Evolutionary conservation across 352 stramenopile genomes (phyloP), one percentile per base, ranked within the genome.

Genomic region (Pythium apleroticum): DNA sequence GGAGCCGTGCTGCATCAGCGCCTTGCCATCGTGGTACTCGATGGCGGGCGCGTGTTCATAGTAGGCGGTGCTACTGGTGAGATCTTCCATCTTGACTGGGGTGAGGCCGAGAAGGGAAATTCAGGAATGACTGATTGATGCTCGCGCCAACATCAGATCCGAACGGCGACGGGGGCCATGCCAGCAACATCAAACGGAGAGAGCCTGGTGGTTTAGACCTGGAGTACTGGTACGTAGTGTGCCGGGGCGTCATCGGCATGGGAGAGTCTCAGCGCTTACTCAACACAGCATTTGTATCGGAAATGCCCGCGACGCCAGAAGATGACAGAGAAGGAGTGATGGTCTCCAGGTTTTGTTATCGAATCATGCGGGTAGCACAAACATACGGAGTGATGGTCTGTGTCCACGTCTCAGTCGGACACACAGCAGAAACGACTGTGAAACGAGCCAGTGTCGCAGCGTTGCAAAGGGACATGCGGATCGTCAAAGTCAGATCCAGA

Each of bases 11-110:
- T 33, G 30, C 30, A 33, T 33, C 10, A 84, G 67, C 63, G 90
- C 88, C 20, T 85, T 75, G 35, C 85, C 82, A 22, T 11, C 17
- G 35, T 41, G 35, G 35, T 41, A 41, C 35, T 41, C 35, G 8
- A 41, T 41, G 6, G 35, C 35, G 6, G 35, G 35, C 8, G 35
- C 35, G 12, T 41, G 35, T 41, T 41, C 35, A 19, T 41, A 41
- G 35, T 41, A 41, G 35, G 8, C 35, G 9, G 35, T 41, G 9
- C 9, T 41, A 12, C 8, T 41, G 35, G 8, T 41, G 8, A 19
- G 8, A 19, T 41, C 35, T 19, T 41, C 35, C 35, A 41, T 41
- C 35, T 41, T 41, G 30, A 41, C 35, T 41, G 35, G 8, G 8
- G 35, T 41, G 35, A 41, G 35, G 12, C 35, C 35, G 35, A 41